Evolutionary conservation across 805 yeast genomes (phyloP), one percentile per base, ranked within the genome.

Genomic region (Lachancea meyersii): DNA sequence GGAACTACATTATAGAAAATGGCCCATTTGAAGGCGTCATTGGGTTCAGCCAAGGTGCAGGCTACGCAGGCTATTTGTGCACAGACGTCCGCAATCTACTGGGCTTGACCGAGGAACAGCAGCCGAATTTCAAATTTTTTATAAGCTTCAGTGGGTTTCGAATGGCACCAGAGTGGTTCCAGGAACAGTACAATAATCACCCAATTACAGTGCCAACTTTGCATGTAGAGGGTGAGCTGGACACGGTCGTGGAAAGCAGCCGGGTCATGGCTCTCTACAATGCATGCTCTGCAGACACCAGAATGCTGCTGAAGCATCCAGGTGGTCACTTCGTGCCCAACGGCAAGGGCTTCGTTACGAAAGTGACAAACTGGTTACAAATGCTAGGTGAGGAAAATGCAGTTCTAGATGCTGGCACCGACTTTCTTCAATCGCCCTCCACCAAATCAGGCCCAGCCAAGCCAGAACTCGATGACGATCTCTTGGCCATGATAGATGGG

Each of bases 241-340:
- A 93, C 55, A 87, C 97, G 0, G 80, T 93, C 11, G 94, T 94
- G 1, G 78, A 80, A 8, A 84, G 82, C 24, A 81, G 76, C 28
- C 71, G 93, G 48, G 76, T 85, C 0, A 63, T 75, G 62, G 66
- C 69, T 1, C 65, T 93, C 19, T 79, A 69, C 51, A 72, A 77
- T 7, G 69, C 71, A 9, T 76, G 77, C 46, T 63, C 63, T 22
- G 70, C 64, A 4, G 60, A 54, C 1, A 63, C 65, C 13, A 64
- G 85, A 20, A 72, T 69, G 0, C 45, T 71, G 31, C 47, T 88
- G 43, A 81, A 75, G 48, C 98, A 93, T 60, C 89, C 95, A 2
- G 98, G 98, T 38, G 97, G 97, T 1, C 98, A 93, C 58, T 93
- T 81, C 57, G 95, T 91, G 28, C 98, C 98, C 11, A 87, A 86